These are phyloP conservation scores for Radiomyces spectabilis DNA, from an alignment of 192 early-diverging fungal species.

Conservation along the genomic window DNA sequence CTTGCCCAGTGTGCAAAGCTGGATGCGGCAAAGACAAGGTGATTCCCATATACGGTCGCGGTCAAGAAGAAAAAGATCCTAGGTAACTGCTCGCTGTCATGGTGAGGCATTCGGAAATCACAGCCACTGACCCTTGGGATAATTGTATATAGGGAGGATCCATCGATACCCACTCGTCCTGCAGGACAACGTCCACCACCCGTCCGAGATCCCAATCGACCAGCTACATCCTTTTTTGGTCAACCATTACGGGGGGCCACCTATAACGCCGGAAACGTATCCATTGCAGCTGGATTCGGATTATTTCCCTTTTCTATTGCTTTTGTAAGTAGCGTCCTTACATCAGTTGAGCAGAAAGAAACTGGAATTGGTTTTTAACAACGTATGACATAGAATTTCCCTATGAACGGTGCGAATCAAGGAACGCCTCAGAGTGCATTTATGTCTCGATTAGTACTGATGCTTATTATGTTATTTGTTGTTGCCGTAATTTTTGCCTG, in stretches of 20 bases:
- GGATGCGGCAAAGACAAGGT: conserved; percentile 79
- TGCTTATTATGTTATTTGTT: conserved; percentile 70
- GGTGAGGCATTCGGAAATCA: no score
- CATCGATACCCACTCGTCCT: conserved; percentile 62
- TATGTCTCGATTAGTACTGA: conserved; percentile 74
- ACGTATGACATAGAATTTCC: conserved; percentile 11
- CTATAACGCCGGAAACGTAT: conserved; percentile 39
- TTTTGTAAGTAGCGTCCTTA: conserved; percentile 33
- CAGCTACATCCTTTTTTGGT: conserved; percentile 33
- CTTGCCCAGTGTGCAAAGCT: conserved; percentile 81
- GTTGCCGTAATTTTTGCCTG: conserved; percentile 72
- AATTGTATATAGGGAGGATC: conserved; percentile 24
- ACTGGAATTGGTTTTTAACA: not conserved
- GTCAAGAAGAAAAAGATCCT: conserved; percentile 70
- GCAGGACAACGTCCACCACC: conserved; percentile 71
- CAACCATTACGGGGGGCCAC: conserved; percentile 8
- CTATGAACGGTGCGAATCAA: conserved; percentile 16
- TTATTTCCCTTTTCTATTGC: conserved; percentile 68
- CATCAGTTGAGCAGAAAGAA: no score
- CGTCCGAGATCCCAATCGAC: conserved; percentile 44
- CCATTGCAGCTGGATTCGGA: conserved; percentile 61
- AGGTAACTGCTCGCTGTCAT: conserved; percentile 41
- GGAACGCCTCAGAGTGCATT: conserved; percentile 65
- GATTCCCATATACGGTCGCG: conserved; percentile 77
- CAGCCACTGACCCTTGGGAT: no score